phyloP scores from a whole-genome alignment of 1,284 basidiomycete genomes.

The Fomitopsis pinicola region DNA sequence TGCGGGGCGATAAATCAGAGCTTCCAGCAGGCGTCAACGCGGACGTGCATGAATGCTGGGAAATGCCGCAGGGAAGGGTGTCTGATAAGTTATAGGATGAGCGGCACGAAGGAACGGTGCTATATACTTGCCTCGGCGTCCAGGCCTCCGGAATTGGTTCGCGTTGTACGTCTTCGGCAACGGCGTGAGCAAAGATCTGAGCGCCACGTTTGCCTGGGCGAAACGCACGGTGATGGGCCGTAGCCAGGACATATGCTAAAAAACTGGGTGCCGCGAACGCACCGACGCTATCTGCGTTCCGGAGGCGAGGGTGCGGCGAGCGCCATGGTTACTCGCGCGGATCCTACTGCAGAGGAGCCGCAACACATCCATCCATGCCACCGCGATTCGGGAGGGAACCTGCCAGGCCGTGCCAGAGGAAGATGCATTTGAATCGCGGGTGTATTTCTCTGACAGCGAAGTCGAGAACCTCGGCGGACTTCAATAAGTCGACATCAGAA shows the following conservation, averaged over 20 bases:
- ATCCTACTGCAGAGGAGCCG: neutral
- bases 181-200: neutral
- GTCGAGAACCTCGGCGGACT: neutral
- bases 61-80: neutral
- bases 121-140: conserved; percentile 1
- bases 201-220: neutral
- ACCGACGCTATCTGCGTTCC: neutral
- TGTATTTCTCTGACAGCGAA: neutral
- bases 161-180: conserved; percentile 4
- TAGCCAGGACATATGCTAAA: neutral
- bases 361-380: neutral
- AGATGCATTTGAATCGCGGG: neutral
- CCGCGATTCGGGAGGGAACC: neutral
- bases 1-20: neutral
- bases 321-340: neutral
- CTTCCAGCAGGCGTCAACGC: neutral
- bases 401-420: neutral
- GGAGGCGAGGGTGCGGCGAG: neutral
- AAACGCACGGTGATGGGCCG: neutral
- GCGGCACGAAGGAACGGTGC: neutral
- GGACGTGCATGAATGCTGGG: neutral
- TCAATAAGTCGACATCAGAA: neutral
- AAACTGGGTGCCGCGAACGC: neutral
- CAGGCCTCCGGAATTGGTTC: neutral
- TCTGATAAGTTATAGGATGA: neutral